Conservation (phyloP, 2,329 filamentous ascomycete genomes). For the Camillea tinctor region DNA sequence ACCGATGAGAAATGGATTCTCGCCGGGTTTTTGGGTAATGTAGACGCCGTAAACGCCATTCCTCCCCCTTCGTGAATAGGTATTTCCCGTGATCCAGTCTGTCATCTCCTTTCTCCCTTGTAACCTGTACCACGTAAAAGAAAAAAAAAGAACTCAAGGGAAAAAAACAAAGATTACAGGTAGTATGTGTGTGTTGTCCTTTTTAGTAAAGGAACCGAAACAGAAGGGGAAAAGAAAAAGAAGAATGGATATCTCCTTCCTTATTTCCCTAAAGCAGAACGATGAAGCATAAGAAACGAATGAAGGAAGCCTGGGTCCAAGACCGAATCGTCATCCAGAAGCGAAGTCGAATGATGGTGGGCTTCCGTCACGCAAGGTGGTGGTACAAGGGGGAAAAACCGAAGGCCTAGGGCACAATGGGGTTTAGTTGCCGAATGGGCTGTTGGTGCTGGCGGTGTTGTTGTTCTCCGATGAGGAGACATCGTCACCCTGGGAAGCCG, state of each 20-base stretch:
- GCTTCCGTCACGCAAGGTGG: not conserved
- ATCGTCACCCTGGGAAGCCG: slow-evolving; percentile 1
- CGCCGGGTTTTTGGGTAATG: too few species aligned
- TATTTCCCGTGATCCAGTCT: not conserved
- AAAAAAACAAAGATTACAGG: not conserved
- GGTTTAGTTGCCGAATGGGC: slow-evolving; percentile 1
- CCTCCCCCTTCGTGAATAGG: not conserved
- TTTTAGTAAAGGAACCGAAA: too few species aligned
- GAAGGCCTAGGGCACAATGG: not conserved
- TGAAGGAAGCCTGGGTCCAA: too few species aligned
- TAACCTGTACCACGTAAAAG: not conserved
- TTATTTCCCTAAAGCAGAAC: too few species aligned
- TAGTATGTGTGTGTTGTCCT: not conserved
- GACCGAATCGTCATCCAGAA: too few species aligned
- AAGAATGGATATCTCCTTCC: not conserved
- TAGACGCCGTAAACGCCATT: not conserved
- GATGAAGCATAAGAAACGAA: too few species aligned
- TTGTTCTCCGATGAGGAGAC: not conserved
- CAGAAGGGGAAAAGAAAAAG: not conserved
- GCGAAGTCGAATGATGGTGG: too few species aligned
- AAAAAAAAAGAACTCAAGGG: not conserved
- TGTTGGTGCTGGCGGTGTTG: not conserved
- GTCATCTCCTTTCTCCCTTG: not conserved
- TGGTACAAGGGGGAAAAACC: not conserved
- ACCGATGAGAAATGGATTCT: too few species aligned